These are phyloP conservation scores for Paramecium biaurelia DNA, from an alignment of 73 alveolate genomes.

Conservation along the genomic window DNA sequence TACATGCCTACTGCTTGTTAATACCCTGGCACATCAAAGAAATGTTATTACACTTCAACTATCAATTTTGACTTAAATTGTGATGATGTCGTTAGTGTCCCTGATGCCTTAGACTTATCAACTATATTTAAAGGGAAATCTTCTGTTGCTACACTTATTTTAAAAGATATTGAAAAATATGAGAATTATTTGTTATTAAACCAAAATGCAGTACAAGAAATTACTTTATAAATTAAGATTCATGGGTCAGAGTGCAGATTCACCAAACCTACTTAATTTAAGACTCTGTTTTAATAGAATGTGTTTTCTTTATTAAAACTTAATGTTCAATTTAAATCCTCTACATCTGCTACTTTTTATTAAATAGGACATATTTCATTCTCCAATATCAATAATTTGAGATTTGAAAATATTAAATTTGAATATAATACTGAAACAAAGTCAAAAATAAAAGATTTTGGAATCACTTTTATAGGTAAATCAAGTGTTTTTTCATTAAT, in stretches of 20 bases:
- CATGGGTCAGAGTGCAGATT: neutral
- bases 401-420: neutral
- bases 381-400: neutral
- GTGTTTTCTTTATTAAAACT: neutral
- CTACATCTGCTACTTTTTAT: neutral
- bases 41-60: neutral
- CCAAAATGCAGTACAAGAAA: neutral
- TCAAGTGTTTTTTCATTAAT: neutral
- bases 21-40: neutral
- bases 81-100: neutral
- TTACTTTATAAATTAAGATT: neutral
- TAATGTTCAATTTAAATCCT: neutral
- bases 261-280: neutral
- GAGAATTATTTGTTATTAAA: neutral
- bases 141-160: neutral
- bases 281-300: neutral
- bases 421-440: neutral
- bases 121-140: neutral
- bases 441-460: neutral
- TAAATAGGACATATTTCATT: neutral
- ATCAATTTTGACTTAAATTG: neutral
- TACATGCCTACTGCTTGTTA: neutral
- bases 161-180: neutral
- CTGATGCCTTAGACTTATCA: neutral
- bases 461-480: neutral